Percentiles rank a stretch among this genome's conserved stretches.
These are phyloP conservation scores for Myriosclerotinia curreyana DNA, from an alignment of 2,329 filamentous ascomycete genomes.

Conservation along the genomic window DNA sequence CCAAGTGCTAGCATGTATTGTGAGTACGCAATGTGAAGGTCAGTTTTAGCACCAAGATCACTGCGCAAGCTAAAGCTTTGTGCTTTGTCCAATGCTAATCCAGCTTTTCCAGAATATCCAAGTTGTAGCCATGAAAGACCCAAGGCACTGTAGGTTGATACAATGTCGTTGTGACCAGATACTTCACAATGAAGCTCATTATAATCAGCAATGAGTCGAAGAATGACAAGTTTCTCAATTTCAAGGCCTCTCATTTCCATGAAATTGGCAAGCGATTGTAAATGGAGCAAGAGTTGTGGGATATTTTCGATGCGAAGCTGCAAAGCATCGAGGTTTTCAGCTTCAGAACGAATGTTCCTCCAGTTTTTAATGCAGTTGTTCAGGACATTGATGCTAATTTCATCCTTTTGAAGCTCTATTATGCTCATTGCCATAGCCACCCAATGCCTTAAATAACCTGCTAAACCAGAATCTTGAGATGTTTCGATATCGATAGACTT, in stretches of 20 bases:
- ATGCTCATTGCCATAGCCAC: slow-evolving; percentile 31
- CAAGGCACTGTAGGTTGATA: slow-evolving; percentile 44
- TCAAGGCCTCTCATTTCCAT: slow-evolving; percentile 56
- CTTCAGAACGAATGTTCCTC: slow-evolving; percentile 44
- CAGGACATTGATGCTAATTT: slow-evolving; percentile 31
- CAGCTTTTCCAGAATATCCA: slow-evolving; percentile 59
- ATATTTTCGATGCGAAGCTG: slow-evolving; percentile 48
- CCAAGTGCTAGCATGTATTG: slow-evolving; percentile 71
- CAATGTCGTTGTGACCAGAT: slow-evolving; percentile 43
- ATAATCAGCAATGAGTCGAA: slow-evolving; percentile 48
- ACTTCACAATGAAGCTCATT: slow-evolving; percentile 45
- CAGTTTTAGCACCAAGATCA: slow-evolving; percentile 45
- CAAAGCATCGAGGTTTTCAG: slow-evolving; percentile 45
- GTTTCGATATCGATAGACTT: slow-evolving; percentile 23
- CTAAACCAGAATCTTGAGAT: slow-evolving; percentile 33
- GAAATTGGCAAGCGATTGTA: slow-evolving; percentile 54
- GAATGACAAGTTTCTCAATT: slow-evolving; percentile 47
- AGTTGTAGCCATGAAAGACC: slow-evolving; percentile 56
- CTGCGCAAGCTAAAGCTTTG: slow-evolving; percentile 47
- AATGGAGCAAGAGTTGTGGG: slow-evolving; percentile 48
- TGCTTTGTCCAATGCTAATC: slow-evolving; percentile 55
- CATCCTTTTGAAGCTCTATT: slow-evolving; percentile 33
- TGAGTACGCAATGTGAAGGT: slow-evolving; percentile 67
- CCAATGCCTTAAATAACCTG: slow-evolving; percentile 31
- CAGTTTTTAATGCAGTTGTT: slow-evolving; percentile 34